Evolutionary conservation across 225 moss, liverwort and hornwort genomes (phyloP), one percentile per base, ranked within the genome.

Genomic region (Thuidium tamariscinum): DNA sequence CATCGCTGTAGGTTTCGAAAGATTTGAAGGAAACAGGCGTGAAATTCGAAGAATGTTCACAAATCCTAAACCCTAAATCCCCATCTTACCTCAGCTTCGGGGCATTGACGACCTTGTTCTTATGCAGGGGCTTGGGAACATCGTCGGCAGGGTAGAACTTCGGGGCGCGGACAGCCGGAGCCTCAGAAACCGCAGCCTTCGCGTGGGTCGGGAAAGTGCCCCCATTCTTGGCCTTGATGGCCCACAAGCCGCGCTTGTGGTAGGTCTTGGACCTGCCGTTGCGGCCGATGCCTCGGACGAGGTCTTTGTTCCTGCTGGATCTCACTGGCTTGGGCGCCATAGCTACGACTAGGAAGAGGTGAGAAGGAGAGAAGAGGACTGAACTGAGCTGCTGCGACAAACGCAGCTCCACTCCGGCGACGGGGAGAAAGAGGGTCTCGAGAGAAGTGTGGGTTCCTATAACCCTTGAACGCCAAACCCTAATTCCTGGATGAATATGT

Each of bases 201-300:
- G 87, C 80, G 90, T 96, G 94, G 3, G 84, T 90, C 10, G 94
- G 94, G 62, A 96, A 91, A 36, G 90, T 82, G 54, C 95, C 96
- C 37, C 97, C 96, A 32, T 97, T 90, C 92, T 96, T 97, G 21
- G 94, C 95, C 90, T 97, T 97, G 88, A 96, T 92, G 5, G 96
- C 96, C 95, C 96, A 96, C 79, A 97, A 56, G 10, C 96, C 95
- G 19, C 92, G 85, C 88, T 95, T 95, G 96, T 96, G 97, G 39
- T 97, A 97, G 74, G 92, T 93, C 75, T 94, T 91, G 65, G 97
- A 97, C 78, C 95, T 93, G 46, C 95, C 94, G 68, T 86, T 83
- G 62, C 92, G 92, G 55, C 95, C 92, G 25, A 97, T 91, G 26
- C 95, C 95, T 55, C 94, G 91, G 3, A 96, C 95, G 3, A 97